Conservation (phyloP, 2,329 filamentous ascomycete genomes). For the Geoglossum cookeanum region DNA sequence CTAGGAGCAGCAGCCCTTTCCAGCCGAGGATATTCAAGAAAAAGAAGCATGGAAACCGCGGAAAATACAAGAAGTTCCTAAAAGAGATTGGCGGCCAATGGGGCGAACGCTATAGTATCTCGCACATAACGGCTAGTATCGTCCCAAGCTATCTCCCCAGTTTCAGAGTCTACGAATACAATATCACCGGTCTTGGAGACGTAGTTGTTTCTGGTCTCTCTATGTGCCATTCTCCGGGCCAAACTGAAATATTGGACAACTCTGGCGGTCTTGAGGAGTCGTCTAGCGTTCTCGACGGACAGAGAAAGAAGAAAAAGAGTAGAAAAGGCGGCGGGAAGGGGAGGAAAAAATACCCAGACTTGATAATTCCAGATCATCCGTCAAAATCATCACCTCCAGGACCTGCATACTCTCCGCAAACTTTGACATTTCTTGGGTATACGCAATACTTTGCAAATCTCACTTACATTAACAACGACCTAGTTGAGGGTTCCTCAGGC, state of each 20-base stretch:
- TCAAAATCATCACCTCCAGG: constrained; percentile 56
- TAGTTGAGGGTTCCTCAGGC: constrained; percentile 16
- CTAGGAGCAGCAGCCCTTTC: background rate
- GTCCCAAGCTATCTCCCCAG: constrained; percentile 88
- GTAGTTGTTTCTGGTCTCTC: background rate
- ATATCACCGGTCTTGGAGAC: constrained; percentile 55
- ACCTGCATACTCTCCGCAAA: constrained; percentile 75
- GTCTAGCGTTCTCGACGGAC: background rate
- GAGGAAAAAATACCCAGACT: constrained; percentile 19
- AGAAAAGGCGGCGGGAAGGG: background rate
- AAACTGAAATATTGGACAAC: background rate
- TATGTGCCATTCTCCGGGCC: background rate
- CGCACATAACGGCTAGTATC: constrained; percentile 66
- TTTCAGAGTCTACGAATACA: constrained; percentile 83
- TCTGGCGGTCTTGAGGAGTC: background rate
- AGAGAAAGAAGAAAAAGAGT: constrained; percentile 7
- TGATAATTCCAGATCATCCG: constrained; percentile 46
- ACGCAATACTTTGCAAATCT: constrained; percentile 89
- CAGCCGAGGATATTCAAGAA: constrained; percentile 27
- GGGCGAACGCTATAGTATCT: constrained; percentile 69
- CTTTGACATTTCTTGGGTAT: constrained; percentile 60
- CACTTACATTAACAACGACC: constrained; percentile 69
- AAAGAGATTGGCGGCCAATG: constrained; percentile 59
- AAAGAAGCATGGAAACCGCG: constrained; percentile 25
- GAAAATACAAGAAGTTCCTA: constrained; percentile 29